Base-by-base conservation (phyloP, 2,329 filamentous ascomycete genomes). In the Fusarium floridanum region DNA sequence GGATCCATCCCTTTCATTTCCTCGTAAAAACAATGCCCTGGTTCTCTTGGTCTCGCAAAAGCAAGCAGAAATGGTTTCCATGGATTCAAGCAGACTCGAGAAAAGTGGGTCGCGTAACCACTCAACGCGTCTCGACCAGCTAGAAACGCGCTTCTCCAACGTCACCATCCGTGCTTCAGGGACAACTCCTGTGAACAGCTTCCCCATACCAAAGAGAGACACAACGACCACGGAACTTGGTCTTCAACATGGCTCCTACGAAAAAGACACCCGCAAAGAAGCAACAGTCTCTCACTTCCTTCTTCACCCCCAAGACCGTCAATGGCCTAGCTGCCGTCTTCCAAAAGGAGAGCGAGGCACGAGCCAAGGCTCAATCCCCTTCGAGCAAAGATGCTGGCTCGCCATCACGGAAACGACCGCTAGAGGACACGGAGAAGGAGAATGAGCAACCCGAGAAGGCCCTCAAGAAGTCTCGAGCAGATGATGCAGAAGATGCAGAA, bases 231-330 rank as follows among this genome's bases (percentile, higher is more conserved):
- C 43, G 53, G 32, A n/a, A 24, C 16, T 41, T 22, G 22, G 36
- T 41, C 29, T 57, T n/a, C 64, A 74, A 20, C 16, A 84, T 84
- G 83, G 77, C 83, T 22, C 82, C 83, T 11, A 64, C 76, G 45
- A 67, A 86, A 1, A 86, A 86, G 61, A 75, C 84, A 0, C 76
- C 83, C 32, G 84, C 82, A 64, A 93, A 93, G 83, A 94, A 92
- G 78, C 94, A 98, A 80, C 90, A 92, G 75, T 94, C 94, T 1
- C 92, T 98, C 71, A 97, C 94, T 4, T 95, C 91, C 80, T 97
- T 97, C 84, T 97, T 97, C 81, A 89, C 91, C 1, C 91, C 90
- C 16, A 92, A 89, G 73, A 84, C 89, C 14, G 81, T 84, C 79
- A 88, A 88, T 81, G 85, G 84, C 67, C 77, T 85, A 27, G 78